Evolutionary conservation across 139 green algal species (phyloP), one percentile per base, ranked within the genome.

Genomic region (Gonium pectorale): DNA sequence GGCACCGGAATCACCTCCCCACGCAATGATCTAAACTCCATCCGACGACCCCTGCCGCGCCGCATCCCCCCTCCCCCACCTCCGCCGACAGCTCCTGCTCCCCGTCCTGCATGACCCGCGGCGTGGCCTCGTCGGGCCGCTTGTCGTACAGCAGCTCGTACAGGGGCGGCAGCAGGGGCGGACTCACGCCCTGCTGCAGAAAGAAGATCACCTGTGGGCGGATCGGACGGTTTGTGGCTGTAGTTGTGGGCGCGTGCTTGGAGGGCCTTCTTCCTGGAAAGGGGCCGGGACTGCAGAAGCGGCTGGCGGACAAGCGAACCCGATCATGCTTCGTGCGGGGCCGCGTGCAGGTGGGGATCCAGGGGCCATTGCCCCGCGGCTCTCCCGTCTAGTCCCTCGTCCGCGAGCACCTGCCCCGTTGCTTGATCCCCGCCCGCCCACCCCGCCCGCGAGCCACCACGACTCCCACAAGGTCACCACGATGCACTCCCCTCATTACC

Each of bases 161-260:
- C 49, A 88, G 72, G 29, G 83, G 83, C n/a, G 83, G 83, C 72
- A 88, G 83, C 19, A 83, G 38, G 22, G 51, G 40, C 46, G 54
- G 67, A 27, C 71, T 11, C 29, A 54, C 37, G 44, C 41, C 27
- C 0, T 24, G 41, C 62, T 88, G 83, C 29, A 88, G 73, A 49
- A 79, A 88, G 35, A 77, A 82, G 11, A 88, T 74, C 37, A 80
- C 77, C 82, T 87, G 82, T 13, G 66, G 44, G 21, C 7, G 26
- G 35, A 4, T 22, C 59, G 38, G 26, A 38, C 40, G 22, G 67
- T 19, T 40, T 11, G 8, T 5, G 29, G 19, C 8, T 13, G 29
- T 68, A 68, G 8, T 22, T 13, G 62, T 68, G 22, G n/a, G 29
- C 29, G 9, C 6, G 62, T 17, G 6, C 9, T 5, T 43, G 62